Percentiles rank a stretch among this genome's conserved stretches.
Conservation (phyloP, 495 filamentous ascomycete species). For the Trypethelium eluteriae region DNA sequence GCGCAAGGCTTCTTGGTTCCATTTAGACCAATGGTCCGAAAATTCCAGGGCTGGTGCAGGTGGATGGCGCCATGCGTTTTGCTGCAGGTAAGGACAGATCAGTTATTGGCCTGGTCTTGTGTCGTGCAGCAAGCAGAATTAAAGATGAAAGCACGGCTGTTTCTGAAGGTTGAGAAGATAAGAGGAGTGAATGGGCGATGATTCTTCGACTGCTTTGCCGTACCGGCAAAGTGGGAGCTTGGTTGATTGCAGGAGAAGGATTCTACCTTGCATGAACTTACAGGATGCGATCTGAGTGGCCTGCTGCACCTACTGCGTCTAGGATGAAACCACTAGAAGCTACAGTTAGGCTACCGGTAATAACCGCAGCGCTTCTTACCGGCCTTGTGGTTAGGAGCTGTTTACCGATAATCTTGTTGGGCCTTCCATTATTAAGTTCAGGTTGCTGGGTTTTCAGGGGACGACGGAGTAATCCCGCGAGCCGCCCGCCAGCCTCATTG, state of each 20-base stretch:
- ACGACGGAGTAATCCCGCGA: neutral
- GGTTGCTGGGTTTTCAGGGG: neutral
- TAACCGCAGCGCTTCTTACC: neutral
- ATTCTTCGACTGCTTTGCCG: neutral
- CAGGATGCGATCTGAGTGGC: neutral
- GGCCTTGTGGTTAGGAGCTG: neutral
- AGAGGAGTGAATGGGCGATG: neutral
- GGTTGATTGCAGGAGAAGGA: neutral
- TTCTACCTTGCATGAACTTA: neutral
- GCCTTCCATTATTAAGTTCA: neutral
- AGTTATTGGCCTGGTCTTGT: neutral
- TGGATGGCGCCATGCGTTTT: constrained; percentile 4
- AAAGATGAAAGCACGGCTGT: neutral
- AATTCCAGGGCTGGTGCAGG: constrained; percentile 1
- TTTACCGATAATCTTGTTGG: neutral
- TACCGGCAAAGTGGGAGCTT: neutral
- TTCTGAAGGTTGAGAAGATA: neutral
- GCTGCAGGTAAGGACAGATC: neutral
- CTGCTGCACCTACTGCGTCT: constrained; percentile 1
- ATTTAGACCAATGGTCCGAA: neutral
- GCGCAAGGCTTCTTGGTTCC: neutral
- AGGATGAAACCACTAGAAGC: neutral
- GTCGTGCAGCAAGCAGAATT: neutral
- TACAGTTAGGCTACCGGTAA: neutral
- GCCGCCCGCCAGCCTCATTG: no score